Conservation (phyloP, 1,139 yeast genomes). For the Pichia sp. region DNA sequence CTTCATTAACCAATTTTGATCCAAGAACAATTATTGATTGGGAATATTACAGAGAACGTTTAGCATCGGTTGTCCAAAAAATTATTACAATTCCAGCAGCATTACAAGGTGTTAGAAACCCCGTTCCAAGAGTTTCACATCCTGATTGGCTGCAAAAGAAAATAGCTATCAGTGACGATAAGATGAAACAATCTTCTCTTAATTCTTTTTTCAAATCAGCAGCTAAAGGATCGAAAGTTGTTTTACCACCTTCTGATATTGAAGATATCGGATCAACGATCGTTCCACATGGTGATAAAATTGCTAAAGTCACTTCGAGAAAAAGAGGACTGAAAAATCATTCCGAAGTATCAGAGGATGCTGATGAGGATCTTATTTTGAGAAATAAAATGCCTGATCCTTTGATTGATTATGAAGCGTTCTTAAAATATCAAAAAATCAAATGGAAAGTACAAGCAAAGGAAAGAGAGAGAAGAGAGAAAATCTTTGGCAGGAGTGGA, state of each 20-base stretch:
- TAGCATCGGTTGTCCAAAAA: conserved; percentile 90
- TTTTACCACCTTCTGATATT: conserved; percentile 41
- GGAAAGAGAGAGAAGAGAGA: conserved; percentile 63
- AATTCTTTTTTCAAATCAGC: conserved; percentile 46
- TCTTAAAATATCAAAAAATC: conserved; percentile 70
- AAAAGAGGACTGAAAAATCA: conserved; percentile 28
- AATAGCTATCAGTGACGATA: conserved; percentile 53
- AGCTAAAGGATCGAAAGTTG: conserved; percentile 26
- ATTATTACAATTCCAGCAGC: conserved; percentile 98
- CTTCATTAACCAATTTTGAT: conserved; percentile 71
- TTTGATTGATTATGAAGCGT: conserved; percentile 64
- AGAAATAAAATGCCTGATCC: conserved; percentile 59
- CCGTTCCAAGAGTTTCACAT: conserved; percentile 89
- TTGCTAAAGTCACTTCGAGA: conserved; percentile 36
- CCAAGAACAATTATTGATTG: conserved; percentile 89
- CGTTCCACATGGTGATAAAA: conserved; percentile 14
- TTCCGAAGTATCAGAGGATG: conserved; percentile 28
- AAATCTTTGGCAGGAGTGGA: conserved; percentile 61
- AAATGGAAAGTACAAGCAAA: conserved; percentile 77
- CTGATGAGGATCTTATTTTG: conserved; percentile 37
- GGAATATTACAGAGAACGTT: conserved; percentile 84
- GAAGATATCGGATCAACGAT: conserved; percentile 56
- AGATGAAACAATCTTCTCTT: conserved; percentile 63
- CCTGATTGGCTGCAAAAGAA: conserved; percentile 86
- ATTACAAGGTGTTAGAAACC: conserved; percentile 78